Evolutionary conservation across 2,329 filamentous ascomycete species (phyloP).

Genomic region (Chaetomiaceae sp.): DNA sequence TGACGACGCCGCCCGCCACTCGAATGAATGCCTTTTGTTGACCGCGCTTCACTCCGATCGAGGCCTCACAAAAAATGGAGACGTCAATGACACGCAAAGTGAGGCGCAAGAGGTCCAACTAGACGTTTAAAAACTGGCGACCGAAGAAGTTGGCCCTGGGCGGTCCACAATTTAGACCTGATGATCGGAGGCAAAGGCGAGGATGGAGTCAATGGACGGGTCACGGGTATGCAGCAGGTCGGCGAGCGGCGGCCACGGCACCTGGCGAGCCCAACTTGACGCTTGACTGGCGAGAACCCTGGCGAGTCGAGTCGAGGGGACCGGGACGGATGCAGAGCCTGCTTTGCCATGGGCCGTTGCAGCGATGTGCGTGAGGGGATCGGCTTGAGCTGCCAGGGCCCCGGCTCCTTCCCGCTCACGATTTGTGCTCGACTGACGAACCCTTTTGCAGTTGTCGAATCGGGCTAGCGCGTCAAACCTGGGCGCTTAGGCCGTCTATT

Average conservation of each 20-base stretch:
- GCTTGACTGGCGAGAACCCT: background rate
- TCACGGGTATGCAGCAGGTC: too few species aligned
- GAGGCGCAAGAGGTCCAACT: conserved; percentile 10
- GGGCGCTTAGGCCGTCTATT: conserved; percentile 27
- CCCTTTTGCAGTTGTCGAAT: conserved; percentile 6
- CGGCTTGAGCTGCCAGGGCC: conserved; percentile 10
- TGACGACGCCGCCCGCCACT: conserved; percentile 1
- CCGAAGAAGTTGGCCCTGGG: background rate
- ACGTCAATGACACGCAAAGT: background rate
- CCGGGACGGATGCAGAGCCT: too few species aligned
- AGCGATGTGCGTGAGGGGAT: conserved; percentile 8
- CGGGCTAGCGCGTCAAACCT: conserved; percentile 20
- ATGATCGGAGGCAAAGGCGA: background rate
- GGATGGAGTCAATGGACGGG: too few species aligned
- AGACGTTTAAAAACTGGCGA: background rate
- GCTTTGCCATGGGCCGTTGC: background rate
- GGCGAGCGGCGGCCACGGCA: conserved; percentile 1
- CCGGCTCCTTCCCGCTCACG: conserved; percentile 13
- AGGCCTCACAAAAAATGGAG: background rate
- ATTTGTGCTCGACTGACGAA: background rate
- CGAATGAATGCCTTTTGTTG: too few species aligned
- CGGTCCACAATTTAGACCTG: background rate
- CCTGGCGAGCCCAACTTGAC: background rate
- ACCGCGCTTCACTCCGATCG: conserved; percentile 7
- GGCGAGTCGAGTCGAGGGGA: background rate